Evolutionary conservation across 441 rosid species (phyloP).

Genomic region (Macaranga tanarius): DNA sequence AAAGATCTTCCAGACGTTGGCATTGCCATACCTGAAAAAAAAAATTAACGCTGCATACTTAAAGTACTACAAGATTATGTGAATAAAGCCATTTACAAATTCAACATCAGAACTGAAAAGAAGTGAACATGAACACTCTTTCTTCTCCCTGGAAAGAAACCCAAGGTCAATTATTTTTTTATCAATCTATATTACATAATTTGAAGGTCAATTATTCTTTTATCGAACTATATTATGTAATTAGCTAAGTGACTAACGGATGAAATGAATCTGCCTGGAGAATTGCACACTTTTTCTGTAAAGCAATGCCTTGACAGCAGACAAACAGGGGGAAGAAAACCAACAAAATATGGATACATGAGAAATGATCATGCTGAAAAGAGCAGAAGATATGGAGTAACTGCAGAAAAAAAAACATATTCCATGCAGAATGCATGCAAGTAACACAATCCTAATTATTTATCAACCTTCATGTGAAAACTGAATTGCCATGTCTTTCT

Average conservation of each 20-base stretch:
- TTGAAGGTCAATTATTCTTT: neutral
- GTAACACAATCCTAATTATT: neutral
- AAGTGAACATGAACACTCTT: neutral
- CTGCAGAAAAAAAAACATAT: neutral
- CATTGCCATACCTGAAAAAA: slow-evolving; percentile 77
- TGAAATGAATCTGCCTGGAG: no score
- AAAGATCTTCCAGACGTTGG: slow-evolving; percentile 89
- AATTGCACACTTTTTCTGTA: neutral
- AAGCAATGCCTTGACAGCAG: neutral
- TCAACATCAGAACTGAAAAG: neutral
- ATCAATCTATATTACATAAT: neutral
- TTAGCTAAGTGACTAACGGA: neutral
- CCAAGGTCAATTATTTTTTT: neutral
- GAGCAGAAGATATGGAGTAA: neutral
- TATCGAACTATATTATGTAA: neutral
- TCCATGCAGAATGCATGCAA: neutral
- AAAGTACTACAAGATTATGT: neutral
- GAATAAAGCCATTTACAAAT: neutral
- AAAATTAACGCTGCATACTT: neutral
- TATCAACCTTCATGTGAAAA: neutral
- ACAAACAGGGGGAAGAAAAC: neutral
- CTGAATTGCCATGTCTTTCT: neutral
- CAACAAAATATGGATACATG: neutral
- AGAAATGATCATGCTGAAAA: neutral
- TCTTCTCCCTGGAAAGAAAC: neutral